phyloP scores from a whole-genome alignment of 345 rosid genomes.

The Xanthoceras sorbifolium region DNA sequence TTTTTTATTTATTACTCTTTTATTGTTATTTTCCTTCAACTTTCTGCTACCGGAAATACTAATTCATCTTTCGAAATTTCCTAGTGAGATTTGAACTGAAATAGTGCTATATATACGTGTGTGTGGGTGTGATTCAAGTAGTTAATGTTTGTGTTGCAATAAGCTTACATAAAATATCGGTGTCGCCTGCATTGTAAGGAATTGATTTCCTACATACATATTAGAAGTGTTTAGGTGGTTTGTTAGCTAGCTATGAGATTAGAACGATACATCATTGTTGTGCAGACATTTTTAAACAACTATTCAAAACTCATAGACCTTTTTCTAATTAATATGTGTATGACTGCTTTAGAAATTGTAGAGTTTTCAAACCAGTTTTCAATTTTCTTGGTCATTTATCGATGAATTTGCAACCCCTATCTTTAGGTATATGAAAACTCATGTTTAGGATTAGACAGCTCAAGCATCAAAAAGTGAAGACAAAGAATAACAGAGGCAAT shows the following conservation, averaged over 20 bases:
- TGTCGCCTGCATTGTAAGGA: neutral
- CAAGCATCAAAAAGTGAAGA: too few species aligned
- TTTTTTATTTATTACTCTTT: too few species aligned
- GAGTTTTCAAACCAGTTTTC: neutral
- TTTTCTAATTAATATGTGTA: neutral
- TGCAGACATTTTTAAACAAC: too few species aligned
- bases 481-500: too few species aligned
- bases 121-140: neutral
- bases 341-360: neutral
- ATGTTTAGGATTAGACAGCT: too few species aligned
- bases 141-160: neutral
- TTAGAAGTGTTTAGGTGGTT: neutral
- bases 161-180: slow-evolving; percentile 14
- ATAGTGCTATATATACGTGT: neutral
- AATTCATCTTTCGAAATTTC: neutral
- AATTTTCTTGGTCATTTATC: too few species aligned
- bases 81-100: neutral
- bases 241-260: too few species aligned
- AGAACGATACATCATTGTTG: neutral
- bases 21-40: neutral
- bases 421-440: neutral
- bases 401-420: neutral
- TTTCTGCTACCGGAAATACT: neutral
- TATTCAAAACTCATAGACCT: neutral
- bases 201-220: neutral